Conservation (phyloP, 2,329 filamentous ascomycete species). For the Botrytis hyacinthi region DNA sequence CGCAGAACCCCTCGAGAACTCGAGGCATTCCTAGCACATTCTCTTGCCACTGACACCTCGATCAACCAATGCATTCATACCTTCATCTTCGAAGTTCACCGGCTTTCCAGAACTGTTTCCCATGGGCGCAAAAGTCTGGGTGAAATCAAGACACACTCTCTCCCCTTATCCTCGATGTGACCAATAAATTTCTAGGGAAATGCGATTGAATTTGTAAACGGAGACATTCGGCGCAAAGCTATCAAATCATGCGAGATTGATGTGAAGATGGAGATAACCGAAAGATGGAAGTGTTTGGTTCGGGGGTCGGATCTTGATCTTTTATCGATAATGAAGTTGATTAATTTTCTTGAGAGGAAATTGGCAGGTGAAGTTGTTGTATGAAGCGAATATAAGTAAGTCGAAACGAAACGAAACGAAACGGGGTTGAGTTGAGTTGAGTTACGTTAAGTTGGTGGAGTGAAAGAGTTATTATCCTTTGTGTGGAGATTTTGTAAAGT, state of each 20-base stretch:
- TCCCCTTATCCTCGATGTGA: not conserved
- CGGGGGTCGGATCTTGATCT: not conserved
- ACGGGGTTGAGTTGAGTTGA: not conserved
- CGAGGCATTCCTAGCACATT: slow-evolving; percentile 1
- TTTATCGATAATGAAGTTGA: not conserved
- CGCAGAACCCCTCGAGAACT: not conserved
- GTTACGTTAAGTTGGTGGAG: not conserved
- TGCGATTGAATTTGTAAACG: slow-evolving; percentile 9
- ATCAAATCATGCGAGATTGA: slow-evolving; percentile 6
- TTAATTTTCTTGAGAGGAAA: not conserved
- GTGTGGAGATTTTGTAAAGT: not conserved
- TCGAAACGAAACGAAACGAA: not conserved
- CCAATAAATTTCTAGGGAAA: not conserved
- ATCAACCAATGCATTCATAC: slow-evolving; percentile 50
- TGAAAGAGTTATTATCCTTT: not conserved
- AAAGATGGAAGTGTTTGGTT: not conserved
- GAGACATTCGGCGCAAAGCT: slow-evolving; percentile 17
- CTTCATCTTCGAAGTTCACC: slow-evolving; percentile 88
- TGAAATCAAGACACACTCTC: not conserved
- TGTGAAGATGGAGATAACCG: not conserved
- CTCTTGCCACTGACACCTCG: slow-evolving; percentile 1
- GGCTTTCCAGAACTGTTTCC: slow-evolving; percentile 95
- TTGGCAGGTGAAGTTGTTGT: not conserved
- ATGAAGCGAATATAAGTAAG: slow-evolving; percentile 7
- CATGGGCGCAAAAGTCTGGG: slow-evolving; percentile 55